phyloP scores from a whole-genome alignment of 805 yeast genomes.

The Candida nitratophila region DNA sequence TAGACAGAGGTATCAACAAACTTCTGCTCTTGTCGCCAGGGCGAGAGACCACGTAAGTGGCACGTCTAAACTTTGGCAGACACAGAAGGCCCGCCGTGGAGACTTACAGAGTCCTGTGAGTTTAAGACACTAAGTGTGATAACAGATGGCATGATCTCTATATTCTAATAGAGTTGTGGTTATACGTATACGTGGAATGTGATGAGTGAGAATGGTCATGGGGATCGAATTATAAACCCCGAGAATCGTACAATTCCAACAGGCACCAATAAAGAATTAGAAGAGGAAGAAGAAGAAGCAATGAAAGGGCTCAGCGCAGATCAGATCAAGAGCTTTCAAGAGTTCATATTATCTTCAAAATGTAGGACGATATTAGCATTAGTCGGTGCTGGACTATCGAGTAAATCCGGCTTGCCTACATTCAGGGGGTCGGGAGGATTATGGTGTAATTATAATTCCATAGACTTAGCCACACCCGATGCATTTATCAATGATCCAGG shows the following conservation, averaged over 20 bases:
- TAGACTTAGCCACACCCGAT: conserved; percentile 87
- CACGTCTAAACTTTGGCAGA: no score
- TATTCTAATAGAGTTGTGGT: no score
- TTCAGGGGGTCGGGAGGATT: conserved; percentile 67
- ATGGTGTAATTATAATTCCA: conserved; percentile 72
- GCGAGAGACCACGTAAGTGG: no score
- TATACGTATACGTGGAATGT: background rate
- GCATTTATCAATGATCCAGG: conserved; percentile 82
- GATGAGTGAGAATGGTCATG: background rate
- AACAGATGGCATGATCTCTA: no score
- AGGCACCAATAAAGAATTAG: no score
- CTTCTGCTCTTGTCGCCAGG: no score
- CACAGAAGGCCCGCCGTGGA: no score
- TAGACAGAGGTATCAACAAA: no score
- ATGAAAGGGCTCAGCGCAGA: conserved; percentile 5
- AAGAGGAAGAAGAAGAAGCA: background rate
- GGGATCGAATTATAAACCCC: background rate
- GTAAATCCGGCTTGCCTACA: conserved; percentile 68
- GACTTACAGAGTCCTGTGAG: no score
- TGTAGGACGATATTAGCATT: conserved; percentile 51
- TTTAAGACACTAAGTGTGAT: no score
- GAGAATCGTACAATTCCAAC: background rate
- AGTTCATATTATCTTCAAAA: conserved; percentile 21
- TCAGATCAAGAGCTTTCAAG: conserved; percentile 35
- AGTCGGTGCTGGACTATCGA: conserved; percentile 82